Base-by-base conservation (phyloP, 139 green algal genomes). In the Ostreobium quekettii region DNA sequence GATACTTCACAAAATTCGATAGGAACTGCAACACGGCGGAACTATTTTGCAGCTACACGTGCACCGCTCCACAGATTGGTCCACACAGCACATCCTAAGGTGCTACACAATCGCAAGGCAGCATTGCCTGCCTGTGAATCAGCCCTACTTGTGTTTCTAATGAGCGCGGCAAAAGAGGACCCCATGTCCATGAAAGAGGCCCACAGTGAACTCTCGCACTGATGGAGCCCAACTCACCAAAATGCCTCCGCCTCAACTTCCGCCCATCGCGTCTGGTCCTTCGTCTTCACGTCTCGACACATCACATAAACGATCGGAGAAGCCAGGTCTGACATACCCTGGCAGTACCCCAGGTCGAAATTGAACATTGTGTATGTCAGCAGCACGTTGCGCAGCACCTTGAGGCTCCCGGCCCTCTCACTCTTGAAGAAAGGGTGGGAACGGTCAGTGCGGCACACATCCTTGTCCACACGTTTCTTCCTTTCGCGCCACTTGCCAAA, bases 281-380 rank as follows among this genome's bases (percentile, higher is more conserved):
- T 42, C 59, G 15, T 31, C 46, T 39, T 39, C 5, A 66, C 32
- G 60, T 92, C 84, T 59, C 78, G 75, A 0, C 65, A 56, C 73
- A 92, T 81, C 5, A 88, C 80, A 47, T 77, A 78, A 73, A 96
- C 76, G 60, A 96, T 69, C 28, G 89, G 89, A 3, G 84, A 53
- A 6, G 78, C 71, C 48, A 96, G 71, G 74, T 96, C 89, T 46
- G 70, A 85, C 89, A 96, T 96, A 46, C 89, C 88, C 84, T 96
- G 90, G 71, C 79, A 90, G 70, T 96, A 97, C 8, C 89, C 84
- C 39, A 96, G 76, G 73, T 97, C 87, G 37, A 85, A 86, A 74
- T 96, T 95, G 82, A 85, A 96, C 70, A 90, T 77, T 24, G 76
- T 48, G 71, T 97, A 93, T 2, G 78, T 83, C 11, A 93, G 80